Base-by-base conservation (phyloP, 202 grass and related monocot genomes). In the Dendrocalamus latiflorus region DNA sequence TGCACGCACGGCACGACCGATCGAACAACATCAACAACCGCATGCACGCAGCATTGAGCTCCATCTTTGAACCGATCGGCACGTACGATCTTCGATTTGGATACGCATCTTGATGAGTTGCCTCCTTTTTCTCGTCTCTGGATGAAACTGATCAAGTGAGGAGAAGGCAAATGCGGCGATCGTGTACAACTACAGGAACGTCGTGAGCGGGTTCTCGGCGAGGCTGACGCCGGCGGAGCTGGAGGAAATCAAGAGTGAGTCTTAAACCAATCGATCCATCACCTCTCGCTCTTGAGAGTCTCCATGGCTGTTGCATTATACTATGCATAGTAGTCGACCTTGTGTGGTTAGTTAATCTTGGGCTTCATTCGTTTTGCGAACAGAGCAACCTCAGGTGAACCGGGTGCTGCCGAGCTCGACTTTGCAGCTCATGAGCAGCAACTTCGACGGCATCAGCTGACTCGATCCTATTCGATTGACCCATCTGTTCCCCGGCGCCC, bases 181-280 rank as follows among this genome's bases (percentile, higher is more conserved):
- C 8, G 41, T 94, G 56, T 94, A 94, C 82, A 86, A 88, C 82
- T 94, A 91, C 92, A 89, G 8, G 87, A 88, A 91, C 38, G 89
- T 91, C 4, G 14, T 91, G n/a, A 88, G 89, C 60, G 92, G 92
- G 13, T 94, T 94, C 87, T 91, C 92, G 10, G 92, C 92, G 30
- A 91, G 85, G 87, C 75, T 94, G 8, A 94, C 92, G 58, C 89
- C 86, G 36, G 26, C 81, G 18, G 77, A 94, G 81, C 78, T 94
- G 20, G 86, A 94, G 22, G 73, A 76, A 3, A 61, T 94, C 45
- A 83, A 86, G 74, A 87, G 92, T 94, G 77, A 80, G 81, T 59
- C 48, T 33, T 2, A 28, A 42, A 8, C 30, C 12, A 33, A 20
- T 15, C 8, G 0, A 73, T 12, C 25, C 26, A 9, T 42, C 36